Conservation (phyloP, 164 flowering plant species). For the Santalum album region DNA sequence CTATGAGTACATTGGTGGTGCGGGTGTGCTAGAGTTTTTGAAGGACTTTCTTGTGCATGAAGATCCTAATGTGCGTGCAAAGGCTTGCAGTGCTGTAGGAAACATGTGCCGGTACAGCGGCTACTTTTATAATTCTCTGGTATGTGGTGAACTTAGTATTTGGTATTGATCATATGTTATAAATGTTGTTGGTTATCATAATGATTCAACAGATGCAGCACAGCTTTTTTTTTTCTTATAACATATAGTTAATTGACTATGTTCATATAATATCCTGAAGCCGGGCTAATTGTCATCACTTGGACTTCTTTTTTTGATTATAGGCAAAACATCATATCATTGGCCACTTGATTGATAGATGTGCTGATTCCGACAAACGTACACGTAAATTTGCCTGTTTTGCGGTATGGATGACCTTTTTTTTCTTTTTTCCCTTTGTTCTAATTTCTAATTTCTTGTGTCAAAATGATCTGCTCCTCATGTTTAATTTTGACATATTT, state of each 20-base stretch:
- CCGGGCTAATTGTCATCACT: not conserved
- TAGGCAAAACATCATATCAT: constrained; percentile 65
- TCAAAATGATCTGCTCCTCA: too few species aligned
- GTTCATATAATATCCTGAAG: not conserved
- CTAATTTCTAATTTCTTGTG: too few species aligned
- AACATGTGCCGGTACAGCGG: constrained; percentile 96
- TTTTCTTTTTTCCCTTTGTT: not conserved
- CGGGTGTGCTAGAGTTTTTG: constrained; percentile 49
- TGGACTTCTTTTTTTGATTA: constrained; percentile 5
- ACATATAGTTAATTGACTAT: too few species aligned
- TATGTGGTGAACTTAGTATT: constrained; percentile 20
- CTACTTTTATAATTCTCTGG: constrained; percentile 65
- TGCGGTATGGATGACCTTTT: constrained; percentile 51
- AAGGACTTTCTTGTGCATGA: constrained; percentile 64
- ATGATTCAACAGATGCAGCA: too few species aligned
- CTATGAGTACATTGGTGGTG: constrained; percentile 63
- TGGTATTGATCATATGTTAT: not conserved
- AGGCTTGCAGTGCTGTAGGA: constrained; percentile 93
- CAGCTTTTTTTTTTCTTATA: too few species aligned
- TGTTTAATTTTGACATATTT: too few species aligned
- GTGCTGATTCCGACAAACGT: constrained; percentile 86
- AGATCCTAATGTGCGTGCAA: constrained; percentile 83
- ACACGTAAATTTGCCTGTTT: constrained; percentile 93
- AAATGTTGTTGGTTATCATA: too few species aligned
- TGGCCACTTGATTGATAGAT: constrained; percentile 67